These are phyloP conservation scores for Talaromyces atroroseus DNA, from an alignment of 2,329 filamentous ascomycete species.

Conservation along the genomic window DNA sequence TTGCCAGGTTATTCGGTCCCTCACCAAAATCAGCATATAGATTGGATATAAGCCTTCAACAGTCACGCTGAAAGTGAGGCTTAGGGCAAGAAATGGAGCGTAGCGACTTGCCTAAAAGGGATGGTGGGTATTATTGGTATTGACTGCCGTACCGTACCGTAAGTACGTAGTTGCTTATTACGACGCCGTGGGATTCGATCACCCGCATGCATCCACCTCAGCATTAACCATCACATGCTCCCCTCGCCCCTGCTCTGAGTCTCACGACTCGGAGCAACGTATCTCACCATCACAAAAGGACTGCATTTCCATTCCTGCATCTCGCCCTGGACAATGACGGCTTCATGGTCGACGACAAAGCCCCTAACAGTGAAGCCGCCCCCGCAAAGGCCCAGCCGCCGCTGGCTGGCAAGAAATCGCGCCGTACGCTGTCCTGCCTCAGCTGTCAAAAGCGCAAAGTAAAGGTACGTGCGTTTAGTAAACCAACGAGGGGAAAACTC, in stretches of 20 bases:
- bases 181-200: background rate
- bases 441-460: slow-evolving; percentile 29
- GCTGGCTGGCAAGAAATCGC: slow-evolving; percentile 22
- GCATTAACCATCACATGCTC: background rate
- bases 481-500: background rate
- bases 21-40: no score
- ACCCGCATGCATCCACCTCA: background rate
- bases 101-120: no score
- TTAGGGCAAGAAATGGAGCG: no score
- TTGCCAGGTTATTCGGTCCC: no score
- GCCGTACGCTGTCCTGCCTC: slow-evolving; percentile 27
- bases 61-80: no score
- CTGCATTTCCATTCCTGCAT: background rate
- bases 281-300: background rate
- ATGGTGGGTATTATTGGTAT: no score
- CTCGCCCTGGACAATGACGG: slow-evolving; percentile 3
- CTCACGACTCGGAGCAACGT: background rate
- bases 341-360: slow-evolving; percentile 9
- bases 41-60: no score
- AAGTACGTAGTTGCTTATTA: no score
- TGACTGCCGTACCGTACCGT: no score
- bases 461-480: slow-evolving; percentile 21
- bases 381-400: background rate
- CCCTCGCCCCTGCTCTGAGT: background rate
- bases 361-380: slow-evolving; percentile 4